These are phyloP conservation scores for Ocimum tenuiflorum DNA, from an alignment of 257 asterid species.

Conservation along the genomic window DNA sequence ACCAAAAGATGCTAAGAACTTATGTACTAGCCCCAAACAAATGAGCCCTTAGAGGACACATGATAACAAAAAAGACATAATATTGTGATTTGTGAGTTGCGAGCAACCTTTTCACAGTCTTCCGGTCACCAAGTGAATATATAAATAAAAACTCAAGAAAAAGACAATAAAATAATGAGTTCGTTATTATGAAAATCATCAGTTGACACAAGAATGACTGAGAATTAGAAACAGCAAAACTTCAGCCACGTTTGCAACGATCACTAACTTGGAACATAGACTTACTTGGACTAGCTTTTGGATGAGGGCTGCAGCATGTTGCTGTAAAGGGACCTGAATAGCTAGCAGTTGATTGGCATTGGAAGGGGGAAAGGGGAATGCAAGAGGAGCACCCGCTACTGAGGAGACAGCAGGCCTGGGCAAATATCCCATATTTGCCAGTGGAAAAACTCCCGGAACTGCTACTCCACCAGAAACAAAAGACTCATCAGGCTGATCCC, in stretches of 20 bases:
- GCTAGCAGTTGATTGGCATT: conserved; percentile 30
- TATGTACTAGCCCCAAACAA: neutral
- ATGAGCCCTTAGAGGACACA: neutral
- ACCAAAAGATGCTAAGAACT: neutral
- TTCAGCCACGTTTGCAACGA: neutral
- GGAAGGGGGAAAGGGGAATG: conserved; percentile 41
- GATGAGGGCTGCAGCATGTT: conserved; percentile 61
- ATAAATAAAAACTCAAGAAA: neutral
- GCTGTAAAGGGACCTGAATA: conserved; percentile 54
- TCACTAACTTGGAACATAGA: conserved; percentile 9
- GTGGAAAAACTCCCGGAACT: conserved; percentile 47
- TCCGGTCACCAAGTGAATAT: neutral
- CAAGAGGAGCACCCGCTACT: conserved; percentile 36
- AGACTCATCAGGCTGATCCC: conserved; percentile 94
- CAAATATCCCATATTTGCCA: conserved; percentile 46
- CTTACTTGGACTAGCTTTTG: conserved; percentile 69
- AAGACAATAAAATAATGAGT: conserved; percentile 6
- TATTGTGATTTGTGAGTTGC: neutral
- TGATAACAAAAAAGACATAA: neutral
- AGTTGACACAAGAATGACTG: neutral
- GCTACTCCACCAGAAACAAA: conserved; percentile 50
- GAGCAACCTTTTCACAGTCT: neutral
- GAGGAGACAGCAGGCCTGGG: conserved; percentile 42
- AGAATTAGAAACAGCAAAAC: neutral
- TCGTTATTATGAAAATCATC: neutral